Evolutionary conservation across 345 rosid genomes (phyloP), one percentile per base, ranked within the genome.

Genomic region (Gossypium rotundifolium): DNA sequence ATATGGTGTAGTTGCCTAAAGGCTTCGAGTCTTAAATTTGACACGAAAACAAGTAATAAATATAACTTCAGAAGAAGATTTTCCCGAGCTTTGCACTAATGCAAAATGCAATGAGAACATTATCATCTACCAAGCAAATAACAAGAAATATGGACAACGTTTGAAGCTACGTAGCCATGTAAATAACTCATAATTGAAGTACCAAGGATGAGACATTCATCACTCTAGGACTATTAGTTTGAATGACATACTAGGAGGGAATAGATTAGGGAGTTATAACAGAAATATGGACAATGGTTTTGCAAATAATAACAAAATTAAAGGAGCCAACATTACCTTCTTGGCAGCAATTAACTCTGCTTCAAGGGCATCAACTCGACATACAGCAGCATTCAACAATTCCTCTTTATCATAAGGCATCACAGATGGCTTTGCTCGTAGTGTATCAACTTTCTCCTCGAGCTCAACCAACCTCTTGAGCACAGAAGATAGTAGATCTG

Each of bases 361-460:
- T 86, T 96, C 99, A 54, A 96, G 83, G 22, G 95, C 98, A 70
- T 96, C 99, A 74, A 96, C 98, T 12, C 98, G 97, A 74, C 95
- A 96, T 60, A 96, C 97, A 65, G 98, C 98, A 67, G 98, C 99
- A 77, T 90, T 90, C 74, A 96, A 86, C 81, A 96, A 77, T 77
- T 96, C 99, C 85, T 81, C 99, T 87, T 96, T 96, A 88, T 96
- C 98, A 14, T 59, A 89, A 74, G 99, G 99, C 99, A 96, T 96
- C 86, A 86, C 96, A 40, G 89, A 85, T 65, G 98, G 99, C 81
- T 93, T 96, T 60, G 93, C 81, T 81, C 88, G 94, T 66, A 96
- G 91, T 25, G 87, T 88, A 74, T 80, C 87, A 22, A 91, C 90
- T 83, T 93, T 96, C 85, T 89, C 91, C 90, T 96, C 99, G 4